These are phyloP conservation scores for Boletus bicolor DNA, from an alignment of 768 basidiomycete species.

Conservation along the genomic window DNA sequence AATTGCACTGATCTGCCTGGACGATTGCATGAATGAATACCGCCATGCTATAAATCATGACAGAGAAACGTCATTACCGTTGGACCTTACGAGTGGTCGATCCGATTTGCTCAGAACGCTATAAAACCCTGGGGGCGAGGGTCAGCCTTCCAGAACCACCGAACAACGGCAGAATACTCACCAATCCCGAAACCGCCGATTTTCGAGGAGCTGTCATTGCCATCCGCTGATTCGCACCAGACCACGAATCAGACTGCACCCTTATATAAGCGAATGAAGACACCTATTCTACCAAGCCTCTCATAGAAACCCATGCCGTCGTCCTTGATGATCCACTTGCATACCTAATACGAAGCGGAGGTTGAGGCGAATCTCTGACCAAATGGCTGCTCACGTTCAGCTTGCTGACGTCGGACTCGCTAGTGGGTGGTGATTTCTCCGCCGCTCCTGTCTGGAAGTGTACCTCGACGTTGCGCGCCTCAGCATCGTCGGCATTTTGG, in stretches of 20 bases:
- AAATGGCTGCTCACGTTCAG: not conserved
- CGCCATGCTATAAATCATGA: not conserved
- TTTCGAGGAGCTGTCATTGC: conserved; percentile 5
- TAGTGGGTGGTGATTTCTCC: not conserved
- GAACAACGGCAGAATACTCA: not conserved
- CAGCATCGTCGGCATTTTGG: conserved; percentile 56
- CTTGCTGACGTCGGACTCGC: not conserved
- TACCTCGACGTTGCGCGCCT: conserved; percentile 33
- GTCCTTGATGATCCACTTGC: conserved; percentile 14
- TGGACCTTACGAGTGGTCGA: conserved; percentile 7
- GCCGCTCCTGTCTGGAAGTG: conserved; percentile 32
- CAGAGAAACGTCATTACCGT: not conserved
- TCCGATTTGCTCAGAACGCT: conserved; percentile 14
- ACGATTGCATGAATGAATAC: not conserved
- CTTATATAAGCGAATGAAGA: not conserved
- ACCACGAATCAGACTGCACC: not conserved
- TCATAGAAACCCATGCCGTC: not conserved
- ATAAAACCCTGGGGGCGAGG: conserved; percentile 10
- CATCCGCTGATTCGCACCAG: conserved; percentile 1
- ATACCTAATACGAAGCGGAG: not conserved
- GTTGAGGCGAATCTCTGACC: not conserved
- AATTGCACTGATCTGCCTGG: too few species aligned
- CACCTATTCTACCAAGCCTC: conserved; percentile 15
- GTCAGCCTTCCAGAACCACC: not conserved
- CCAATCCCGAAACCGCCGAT: conserved; percentile 16